Evolutionary conservation across 768 basidiomycete species (phyloP), one percentile per base, ranked within the genome.

Genomic region (Stropharia rugosoannulata): DNA sequence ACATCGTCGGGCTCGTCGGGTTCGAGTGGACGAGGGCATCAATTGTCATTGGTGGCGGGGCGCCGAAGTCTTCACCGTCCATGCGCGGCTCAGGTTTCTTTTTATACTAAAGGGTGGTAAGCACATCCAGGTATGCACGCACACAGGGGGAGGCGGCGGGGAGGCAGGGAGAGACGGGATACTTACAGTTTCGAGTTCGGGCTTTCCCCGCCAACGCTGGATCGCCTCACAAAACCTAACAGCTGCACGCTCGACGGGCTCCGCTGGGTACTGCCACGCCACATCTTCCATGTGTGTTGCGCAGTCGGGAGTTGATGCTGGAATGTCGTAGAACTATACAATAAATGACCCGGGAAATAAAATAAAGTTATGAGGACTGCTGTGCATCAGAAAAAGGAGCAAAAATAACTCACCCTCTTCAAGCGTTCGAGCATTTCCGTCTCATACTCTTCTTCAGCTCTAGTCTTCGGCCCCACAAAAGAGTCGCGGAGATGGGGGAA

Each of bases 141-240:
- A 55, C 52, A 42, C 22, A 12, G 29, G 10, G 8, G 16, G 48
- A 32, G 43, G 2, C 51, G 50, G 27, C 18, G 48, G 13, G 10
- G 18, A 60, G 29, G 19, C 59, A 49, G 22, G 54, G 40, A 53
- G 35, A 58, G 54, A 59, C 27, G 32, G 41, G 41, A 53, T 41
- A 64, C 79, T 64, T 57, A 90, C 89, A 3, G 85, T 87, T 70
- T 90, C 88, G 7, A 94, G 78, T 62, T 93, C 92, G 37, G 91
- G 91, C 64, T 87, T 89, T 2, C 91, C 91, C 61, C 90, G 75
- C 92, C 91, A 94, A 50, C 80, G 81, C 1, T 88, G 84, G 42
- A 93, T 79, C 36, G 89, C 89, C 65, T 94, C 91, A 64, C 86
- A 91, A 64, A 90, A 94, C 48, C 89, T 75, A 5, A 91, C 76